These are phyloP conservation scores for Paulownia fortunei DNA, from an alignment of 257 asterid species.

Conservation along the genomic window DNA sequence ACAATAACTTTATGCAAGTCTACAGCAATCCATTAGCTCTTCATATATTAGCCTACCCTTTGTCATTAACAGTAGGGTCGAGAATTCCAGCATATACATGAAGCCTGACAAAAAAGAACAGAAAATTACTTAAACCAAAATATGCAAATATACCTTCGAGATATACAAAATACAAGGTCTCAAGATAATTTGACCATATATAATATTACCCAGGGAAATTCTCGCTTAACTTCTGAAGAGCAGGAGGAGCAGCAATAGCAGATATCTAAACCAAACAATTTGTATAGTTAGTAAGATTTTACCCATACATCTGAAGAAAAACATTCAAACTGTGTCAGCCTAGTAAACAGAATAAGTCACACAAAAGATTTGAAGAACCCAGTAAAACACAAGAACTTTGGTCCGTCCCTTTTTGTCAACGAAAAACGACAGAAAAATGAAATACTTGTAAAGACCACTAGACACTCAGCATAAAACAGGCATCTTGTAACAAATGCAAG, in stretches of 20 bases:
- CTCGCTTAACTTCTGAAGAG: conserved; percentile 75
- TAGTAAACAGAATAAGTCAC: neutral
- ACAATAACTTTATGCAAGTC: neutral
- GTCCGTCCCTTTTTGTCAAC: too few relatives aligned
- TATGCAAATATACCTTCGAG: neutral
- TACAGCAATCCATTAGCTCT: conserved; percentile 1
- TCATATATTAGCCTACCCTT: conserved; percentile 58
- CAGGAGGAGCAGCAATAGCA: conserved; percentile 93
- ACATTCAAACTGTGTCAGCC: neutral
- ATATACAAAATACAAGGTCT: neutral
- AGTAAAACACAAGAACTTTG: too few relatives aligned
- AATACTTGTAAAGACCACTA: too few relatives aligned
- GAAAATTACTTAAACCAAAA: neutral
- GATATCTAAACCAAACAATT: conserved; percentile 55
- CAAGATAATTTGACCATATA: neutral
- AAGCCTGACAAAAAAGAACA: conserved; percentile 69
- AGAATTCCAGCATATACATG: conserved; percentile 87
- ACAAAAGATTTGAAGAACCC: too few relatives aligned
- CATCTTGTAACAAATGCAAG: too few relatives aligned
- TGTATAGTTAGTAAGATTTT: neutral
- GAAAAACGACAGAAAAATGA: too few relatives aligned
- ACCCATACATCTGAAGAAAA: neutral
- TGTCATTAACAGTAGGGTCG: conserved; percentile 75
- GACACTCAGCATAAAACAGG: too few relatives aligned
- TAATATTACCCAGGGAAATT: conserved; percentile 78